Percentiles rank a stretch among this genome's conserved stretches.
phyloP scores from a whole-genome alignment of 441 rosid genomes.

The Pelargonium australe region DNA sequence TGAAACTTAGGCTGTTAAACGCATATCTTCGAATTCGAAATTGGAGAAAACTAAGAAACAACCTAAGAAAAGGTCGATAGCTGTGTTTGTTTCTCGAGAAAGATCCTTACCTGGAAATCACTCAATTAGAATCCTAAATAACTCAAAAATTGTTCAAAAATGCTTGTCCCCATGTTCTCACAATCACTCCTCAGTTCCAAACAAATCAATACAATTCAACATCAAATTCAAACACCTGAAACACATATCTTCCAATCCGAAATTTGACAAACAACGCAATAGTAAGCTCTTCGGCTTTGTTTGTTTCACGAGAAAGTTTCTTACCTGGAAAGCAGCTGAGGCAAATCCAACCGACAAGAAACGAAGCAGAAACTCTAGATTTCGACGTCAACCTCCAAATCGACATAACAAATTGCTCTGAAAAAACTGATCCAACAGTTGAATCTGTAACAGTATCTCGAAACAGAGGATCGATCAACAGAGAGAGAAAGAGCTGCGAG shows the following conservation, averaged over 20 bases:
- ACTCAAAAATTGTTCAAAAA: neutral
- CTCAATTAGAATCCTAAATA: neutral
- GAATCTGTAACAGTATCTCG: neutral
- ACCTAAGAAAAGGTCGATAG: neutral
- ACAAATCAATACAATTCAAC: neutral
- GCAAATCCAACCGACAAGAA: conserved; percentile 26
- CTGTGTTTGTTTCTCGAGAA: too few species aligned
- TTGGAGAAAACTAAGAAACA: neutral
- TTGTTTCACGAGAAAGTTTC: conserved; percentile 10
- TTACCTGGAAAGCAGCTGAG: conserved; percentile 57
- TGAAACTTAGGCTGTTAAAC: neutral
- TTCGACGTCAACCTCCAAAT: conserved; percentile 13
- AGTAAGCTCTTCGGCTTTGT: neutral
- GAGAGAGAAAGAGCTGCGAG: neutral
- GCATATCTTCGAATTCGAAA: neutral
- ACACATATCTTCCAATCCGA: neutral
- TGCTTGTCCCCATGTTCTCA: neutral
- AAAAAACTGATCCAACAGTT: neutral
- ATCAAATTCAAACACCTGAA: neutral
- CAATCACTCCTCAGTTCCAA: neutral
- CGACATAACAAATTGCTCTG: conserved; percentile 21
- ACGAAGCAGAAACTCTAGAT: conserved; percentile 18
- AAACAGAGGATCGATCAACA: neutral
- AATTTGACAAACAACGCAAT: neutral
- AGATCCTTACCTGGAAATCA: too few species aligned